phyloP scores from a whole-genome alignment of 345 rosid species.

The Iberis pinnata region DNA sequence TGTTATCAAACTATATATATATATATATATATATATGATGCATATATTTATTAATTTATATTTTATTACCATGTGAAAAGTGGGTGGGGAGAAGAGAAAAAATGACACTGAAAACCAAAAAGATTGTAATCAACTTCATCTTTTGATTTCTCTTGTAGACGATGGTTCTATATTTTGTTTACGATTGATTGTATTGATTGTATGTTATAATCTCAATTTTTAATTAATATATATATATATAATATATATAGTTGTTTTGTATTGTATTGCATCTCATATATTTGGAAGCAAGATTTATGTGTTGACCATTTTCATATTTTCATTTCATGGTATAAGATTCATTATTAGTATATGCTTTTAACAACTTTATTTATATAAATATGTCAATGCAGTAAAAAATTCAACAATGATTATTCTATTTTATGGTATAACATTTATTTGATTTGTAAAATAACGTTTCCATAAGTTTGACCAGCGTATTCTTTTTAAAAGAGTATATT shows the following conservation, averaged over 20 bases:
- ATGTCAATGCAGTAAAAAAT: too few species aligned
- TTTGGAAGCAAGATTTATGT: too few species aligned
- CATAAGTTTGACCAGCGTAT: too few species aligned
- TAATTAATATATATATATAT: neutral
- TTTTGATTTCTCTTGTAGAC: neutral
- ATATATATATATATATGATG: neutral
- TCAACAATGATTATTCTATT: too few species aligned
- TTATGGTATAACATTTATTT: too few species aligned
- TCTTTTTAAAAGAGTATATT: too few species aligned
- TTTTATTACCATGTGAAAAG: slow-evolving; percentile 13
- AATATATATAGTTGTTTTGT: neutral
- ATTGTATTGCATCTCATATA: neutral
- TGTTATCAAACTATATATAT: too few species aligned
- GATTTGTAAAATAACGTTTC: too few species aligned
- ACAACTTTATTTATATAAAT: too few species aligned
- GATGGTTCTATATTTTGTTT: neutral
- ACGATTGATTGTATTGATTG: neutral
- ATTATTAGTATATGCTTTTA: too few species aligned
- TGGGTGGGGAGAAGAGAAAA: slow-evolving; percentile 9
- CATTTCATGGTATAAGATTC: too few species aligned
- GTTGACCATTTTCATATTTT: too few species aligned
- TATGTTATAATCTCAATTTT: slow-evolving; percentile 11
- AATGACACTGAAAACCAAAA: slow-evolving; percentile 10
- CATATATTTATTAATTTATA: neutral
- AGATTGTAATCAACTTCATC: slow-evolving; percentile 17